Conservation (phyloP, 768 basidiomycete species). For the Mrakia frigida region DNA sequence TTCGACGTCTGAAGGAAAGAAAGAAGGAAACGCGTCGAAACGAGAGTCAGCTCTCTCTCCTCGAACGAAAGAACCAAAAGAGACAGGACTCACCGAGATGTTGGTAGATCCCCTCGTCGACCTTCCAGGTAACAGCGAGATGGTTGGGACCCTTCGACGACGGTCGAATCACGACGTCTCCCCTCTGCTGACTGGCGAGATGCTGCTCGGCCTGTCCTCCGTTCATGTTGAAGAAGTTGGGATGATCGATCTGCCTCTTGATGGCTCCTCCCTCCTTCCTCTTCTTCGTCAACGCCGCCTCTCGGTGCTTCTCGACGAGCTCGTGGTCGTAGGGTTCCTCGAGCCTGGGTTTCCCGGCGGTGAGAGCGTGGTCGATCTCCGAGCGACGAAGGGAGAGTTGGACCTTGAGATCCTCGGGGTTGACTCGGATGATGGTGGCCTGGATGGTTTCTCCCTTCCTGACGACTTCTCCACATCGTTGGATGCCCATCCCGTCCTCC, state of each 20-base stretch:
- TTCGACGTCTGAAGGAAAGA: constrained; percentile 41
- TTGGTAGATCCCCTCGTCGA: constrained; percentile 90
- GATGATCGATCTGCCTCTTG: constrained; percentile 89
- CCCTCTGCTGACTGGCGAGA: constrained; percentile 82
- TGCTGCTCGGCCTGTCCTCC: constrained; percentile 81
- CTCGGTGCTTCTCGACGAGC: constrained; percentile 33
- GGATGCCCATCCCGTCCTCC: constrained; percentile 11
- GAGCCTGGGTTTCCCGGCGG: constrained; percentile 58
- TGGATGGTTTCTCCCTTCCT: constrained; percentile 74
- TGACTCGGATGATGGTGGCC: constrained; percentile 64
- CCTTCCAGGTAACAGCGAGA: constrained; percentile 98
- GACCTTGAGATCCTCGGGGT: constrained; percentile 61
- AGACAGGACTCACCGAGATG: constrained; percentile 68
- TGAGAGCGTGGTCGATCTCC: constrained; percentile 56
- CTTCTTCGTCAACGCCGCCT: constrained; percentile 47
- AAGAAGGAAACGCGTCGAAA: neutral
- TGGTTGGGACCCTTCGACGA: constrained; percentile 91
- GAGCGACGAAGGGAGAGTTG: constrained; percentile 63
- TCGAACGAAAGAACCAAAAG: neutral
- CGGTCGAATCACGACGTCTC: constrained; percentile 93
- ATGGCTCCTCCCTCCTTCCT: constrained; percentile 71
- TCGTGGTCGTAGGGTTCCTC: constrained; percentile 40
- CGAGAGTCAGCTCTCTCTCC: too few species aligned
- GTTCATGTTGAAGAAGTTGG: constrained; percentile 95
- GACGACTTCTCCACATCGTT: constrained; percentile 50